Conservation (phyloP, 2,329 filamentous ascomycete species). For the Colletotrichum phormii region DNA sequence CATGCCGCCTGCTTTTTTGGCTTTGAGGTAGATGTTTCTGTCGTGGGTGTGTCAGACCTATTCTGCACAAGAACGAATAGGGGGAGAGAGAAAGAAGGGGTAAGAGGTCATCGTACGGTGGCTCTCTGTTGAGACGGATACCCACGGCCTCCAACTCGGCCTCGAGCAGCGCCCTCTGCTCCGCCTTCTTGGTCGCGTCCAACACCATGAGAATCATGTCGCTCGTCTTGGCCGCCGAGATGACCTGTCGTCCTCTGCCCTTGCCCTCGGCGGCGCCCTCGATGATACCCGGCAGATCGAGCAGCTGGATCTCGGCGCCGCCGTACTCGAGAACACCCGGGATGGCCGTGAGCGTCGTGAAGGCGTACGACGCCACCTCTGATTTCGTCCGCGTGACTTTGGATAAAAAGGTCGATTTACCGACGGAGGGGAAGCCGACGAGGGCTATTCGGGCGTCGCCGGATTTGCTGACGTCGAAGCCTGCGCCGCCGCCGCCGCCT, state of each 20-base stretch:
- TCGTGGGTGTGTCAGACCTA: conserved; percentile 18
- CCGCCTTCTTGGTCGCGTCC: conserved; percentile 95
- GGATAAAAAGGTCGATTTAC: conserved; percentile 98
- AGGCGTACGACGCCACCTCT: conserved; percentile 94
- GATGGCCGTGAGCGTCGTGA: conserved; percentile 97
- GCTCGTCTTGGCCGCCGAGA: conserved; percentile 97
- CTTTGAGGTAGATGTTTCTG: conserved; percentile 97
- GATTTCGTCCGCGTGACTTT: conserved; percentile 99
- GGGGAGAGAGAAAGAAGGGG: background rate
- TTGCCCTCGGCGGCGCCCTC: conserved; percentile 97
- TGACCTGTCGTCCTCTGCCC: conserved; percentile 94
- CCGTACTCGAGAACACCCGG: conserved; percentile 98
- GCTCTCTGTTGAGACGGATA: conserved; percentile 90
- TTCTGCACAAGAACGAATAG: background rate
- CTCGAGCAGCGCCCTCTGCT: conserved; percentile 90
- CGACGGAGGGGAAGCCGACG: conserved; percentile 98
- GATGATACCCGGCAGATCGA: conserved; percentile 98
- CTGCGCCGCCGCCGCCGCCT: conserved; percentile 81
- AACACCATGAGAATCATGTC: conserved; percentile 97
- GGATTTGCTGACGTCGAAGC: conserved; percentile 95
- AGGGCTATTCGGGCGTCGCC: conserved; percentile 97
- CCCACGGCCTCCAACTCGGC: conserved; percentile 95
- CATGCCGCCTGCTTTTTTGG: conserved; percentile 96
- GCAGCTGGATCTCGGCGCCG: conserved; percentile 96
- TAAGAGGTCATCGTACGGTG: conserved; percentile 71